Evolutionary conservation across 1,139 yeast genomes (phyloP), one percentile per base, ranked within the genome.

Genomic region (Taphrina confusa): DNA sequence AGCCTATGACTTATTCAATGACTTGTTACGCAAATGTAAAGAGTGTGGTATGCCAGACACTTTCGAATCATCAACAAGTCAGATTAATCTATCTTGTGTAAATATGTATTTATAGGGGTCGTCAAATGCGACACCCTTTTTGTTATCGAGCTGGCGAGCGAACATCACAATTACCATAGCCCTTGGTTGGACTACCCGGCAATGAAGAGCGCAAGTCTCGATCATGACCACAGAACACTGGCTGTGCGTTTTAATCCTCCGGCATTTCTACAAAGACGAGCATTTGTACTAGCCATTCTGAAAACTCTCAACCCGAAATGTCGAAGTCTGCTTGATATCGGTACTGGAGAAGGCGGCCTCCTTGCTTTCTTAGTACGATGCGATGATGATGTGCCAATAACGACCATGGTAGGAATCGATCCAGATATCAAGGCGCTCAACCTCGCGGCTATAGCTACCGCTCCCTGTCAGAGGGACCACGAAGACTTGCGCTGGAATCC

Each of bases 321-420:
- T 22, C 22, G 27, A 14, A 16, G 40, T 1, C 36, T 58, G 51
- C 49, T 58, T 20, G 61, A 58, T 22, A 33, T 58, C 33, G 61
- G 61, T 40, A 39, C 52, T 22, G 57, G 57, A 4, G 51, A 51
- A 12, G 61, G 58, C 28, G 50, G 33, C 11, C 34, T 58, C 30
- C 54, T 58, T 11, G 23, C 58, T 18, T 45, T 31, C 34, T 36
- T 58, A 33, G 33, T 36, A 4, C 30, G 34, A 2, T 51, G 61
- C 16, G 57, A 51, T 36, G 61, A 58, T 27, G 50, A 44, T 18
- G 42, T 58, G 46, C 61, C 58, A 20, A 42, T 58, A 5, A 28
- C 37, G 25, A 18, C 22, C 33, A 49, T 58, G 46, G 45, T 34
- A 12, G 61, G 59, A 25, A 22, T 58, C 25, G 61, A 58, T 44